Conservation (phyloP, 1,284 basidiomycete species). For the Cryptococcus sp. region DNA sequence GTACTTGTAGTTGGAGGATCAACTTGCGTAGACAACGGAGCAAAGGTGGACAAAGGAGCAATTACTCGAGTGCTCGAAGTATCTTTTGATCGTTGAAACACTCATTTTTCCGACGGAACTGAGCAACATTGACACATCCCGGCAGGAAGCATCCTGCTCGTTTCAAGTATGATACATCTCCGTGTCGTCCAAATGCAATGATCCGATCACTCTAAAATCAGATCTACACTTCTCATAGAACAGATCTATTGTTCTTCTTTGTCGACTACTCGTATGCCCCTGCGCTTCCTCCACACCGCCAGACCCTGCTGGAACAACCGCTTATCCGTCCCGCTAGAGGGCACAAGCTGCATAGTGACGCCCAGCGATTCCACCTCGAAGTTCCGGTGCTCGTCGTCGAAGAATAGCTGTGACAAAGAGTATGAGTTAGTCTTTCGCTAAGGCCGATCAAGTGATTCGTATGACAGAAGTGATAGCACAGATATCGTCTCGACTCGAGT, state of each 20-base stretch:
- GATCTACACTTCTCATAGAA: no score
- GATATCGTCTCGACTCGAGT: no score
- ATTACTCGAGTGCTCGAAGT: no score
- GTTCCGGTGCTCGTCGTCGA: slow-evolving; percentile 78
- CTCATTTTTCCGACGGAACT: no score
- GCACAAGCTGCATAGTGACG: slow-evolving; percentile 64
- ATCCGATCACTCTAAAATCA: no score
- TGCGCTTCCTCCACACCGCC: slow-evolving; percentile 37
- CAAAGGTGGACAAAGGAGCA: background rate
- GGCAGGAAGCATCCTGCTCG: no score
- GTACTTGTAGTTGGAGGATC: background rate
- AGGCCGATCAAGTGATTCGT: no score
- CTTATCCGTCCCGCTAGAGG: slow-evolving; percentile 35
- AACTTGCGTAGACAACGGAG: background rate
- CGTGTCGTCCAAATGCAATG: no score
- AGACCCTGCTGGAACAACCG: slow-evolving; percentile 37
- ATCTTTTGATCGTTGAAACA: no score
- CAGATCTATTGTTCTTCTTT: background rate
- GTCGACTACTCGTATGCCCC: slow-evolving; percentile 14
- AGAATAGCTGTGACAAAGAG: slow-evolving; percentile 63
- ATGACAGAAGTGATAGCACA: background rate
- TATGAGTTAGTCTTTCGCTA: slow-evolving; percentile 7
- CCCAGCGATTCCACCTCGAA: slow-evolving; percentile 73
- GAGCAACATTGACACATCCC: no score
- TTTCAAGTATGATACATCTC: no score